Evolutionary conservation across 1,284 basidiomycete species (phyloP).

Genomic region (Agaricales sp.): DNA sequence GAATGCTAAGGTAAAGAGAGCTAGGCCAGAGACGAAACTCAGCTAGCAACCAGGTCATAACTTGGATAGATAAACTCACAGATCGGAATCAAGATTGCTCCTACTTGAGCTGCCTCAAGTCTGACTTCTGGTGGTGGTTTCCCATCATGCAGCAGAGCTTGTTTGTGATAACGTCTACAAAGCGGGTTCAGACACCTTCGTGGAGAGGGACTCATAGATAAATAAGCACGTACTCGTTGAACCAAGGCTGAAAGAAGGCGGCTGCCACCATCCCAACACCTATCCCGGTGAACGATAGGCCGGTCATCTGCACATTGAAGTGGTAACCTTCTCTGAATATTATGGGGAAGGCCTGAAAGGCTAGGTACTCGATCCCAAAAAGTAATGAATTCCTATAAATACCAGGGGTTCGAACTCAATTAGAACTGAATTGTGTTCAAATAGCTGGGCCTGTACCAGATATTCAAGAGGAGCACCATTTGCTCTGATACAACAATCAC

Average conservation of each 20-base stretch:
- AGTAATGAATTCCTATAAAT: slow-evolving; percentile 43
- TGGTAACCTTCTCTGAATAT: slow-evolving; percentile 55
- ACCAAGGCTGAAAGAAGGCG: slow-evolving; percentile 47
- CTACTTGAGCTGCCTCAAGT: not conserved
- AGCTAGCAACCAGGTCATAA: too few relatives aligned
- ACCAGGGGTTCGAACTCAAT: not conserved
- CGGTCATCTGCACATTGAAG: slow-evolving; percentile 51
- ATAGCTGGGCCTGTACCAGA: slow-evolving; percentile 32
- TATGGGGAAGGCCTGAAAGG: slow-evolving; percentile 64
- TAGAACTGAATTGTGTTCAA: not conserved
- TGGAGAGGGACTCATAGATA: too few relatives aligned
- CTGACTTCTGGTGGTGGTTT: not conserved
- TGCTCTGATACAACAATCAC: not conserved
- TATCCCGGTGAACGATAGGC: slow-evolving; percentile 64
- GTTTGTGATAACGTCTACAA: not conserved
- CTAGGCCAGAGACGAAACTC: too few relatives aligned
- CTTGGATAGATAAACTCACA: too few relatives aligned
- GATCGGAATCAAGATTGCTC: not conserved
- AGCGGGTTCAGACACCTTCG: too few relatives aligned
- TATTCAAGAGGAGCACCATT: slow-evolving; percentile 38
- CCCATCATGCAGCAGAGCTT: not conserved
- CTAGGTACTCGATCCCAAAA: slow-evolving; percentile 69
- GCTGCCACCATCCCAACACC: slow-evolving; percentile 57
- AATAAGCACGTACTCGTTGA: slow-evolving; percentile 38
- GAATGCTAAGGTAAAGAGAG: slow-evolving; percentile 23